A percentile compares a stretch with the other conserved stretches of the same genome.
Evolutionary conservation across 164 flowering plant genomes (phyloP).

Genomic region (Vitis rotundifolia): DNA sequence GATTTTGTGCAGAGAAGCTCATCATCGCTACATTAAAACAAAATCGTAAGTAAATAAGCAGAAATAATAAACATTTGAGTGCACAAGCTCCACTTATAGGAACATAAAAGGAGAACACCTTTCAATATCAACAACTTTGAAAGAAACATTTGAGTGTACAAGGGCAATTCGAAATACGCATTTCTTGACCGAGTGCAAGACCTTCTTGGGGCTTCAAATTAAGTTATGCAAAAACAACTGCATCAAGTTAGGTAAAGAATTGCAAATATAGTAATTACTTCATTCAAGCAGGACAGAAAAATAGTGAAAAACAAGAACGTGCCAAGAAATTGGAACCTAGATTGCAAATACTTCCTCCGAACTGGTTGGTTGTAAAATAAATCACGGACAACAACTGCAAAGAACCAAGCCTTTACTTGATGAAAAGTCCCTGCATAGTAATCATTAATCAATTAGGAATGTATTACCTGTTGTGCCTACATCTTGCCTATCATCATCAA

Average conservation of each 20-base stretch:
- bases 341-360: slow-evolving; percentile 77
- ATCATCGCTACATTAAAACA: slow-evolving; percentile 51
- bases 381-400: slow-evolving; percentile 82
- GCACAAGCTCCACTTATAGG: neutral
- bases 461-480: slow-evolving; percentile 86
- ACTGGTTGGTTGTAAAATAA: slow-evolving; percentile 97
- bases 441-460: neutral
- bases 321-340: slow-evolving; percentile 52
- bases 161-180: slow-evolving; percentile 71
- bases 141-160: slow-evolving; percentile 64
- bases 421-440: neutral
- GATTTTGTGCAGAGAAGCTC: slow-evolving; percentile 56
- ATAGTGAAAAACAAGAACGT: neutral
- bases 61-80: slow-evolving; percentile 2
- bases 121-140: slow-evolving; percentile 69
- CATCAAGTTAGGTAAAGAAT: slow-evolving; percentile 18
- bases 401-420: slow-evolving; percentile 2
- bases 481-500: slow-evolving; percentile 69
- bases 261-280: neutral
- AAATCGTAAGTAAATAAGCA: slow-evolving; percentile 2
- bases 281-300: neutral
- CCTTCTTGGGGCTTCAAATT: slow-evolving; percentile 71
- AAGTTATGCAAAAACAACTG: slow-evolving; percentile 9
- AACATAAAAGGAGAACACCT: slow-evolving; percentile 42
- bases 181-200: slow-evolving; percentile 70